These are phyloP conservation scores for Alternaria gaisen DNA, from an alignment of 2,329 filamentous ascomycete species.

Conservation along the genomic window DNA sequence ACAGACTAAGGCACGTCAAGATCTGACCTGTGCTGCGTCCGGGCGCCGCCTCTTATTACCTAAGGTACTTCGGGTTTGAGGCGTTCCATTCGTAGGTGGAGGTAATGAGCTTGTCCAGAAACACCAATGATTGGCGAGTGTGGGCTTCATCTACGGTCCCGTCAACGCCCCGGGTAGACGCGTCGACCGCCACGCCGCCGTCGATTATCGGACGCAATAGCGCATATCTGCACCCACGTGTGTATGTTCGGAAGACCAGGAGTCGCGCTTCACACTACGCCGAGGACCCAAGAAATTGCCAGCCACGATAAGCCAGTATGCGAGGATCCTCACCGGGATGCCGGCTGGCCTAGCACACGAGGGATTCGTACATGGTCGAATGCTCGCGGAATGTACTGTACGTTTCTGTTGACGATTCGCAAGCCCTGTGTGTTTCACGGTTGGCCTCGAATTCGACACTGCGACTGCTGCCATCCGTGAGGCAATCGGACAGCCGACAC, in stretches of 20 bases:
- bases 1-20: slow-evolving; percentile 21
- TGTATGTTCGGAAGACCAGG: slow-evolving; percentile 13
- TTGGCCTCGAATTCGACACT: not conserved
- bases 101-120: slow-evolving; percentile 21
- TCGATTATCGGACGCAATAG: slow-evolving; percentile 22
- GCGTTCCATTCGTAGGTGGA: slow-evolving; percentile 23
- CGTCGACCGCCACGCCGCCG: slow-evolving; percentile 30
- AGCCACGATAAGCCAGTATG: slow-evolving; percentile 29
- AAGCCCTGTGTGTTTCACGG: not conserved
- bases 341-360: slow-evolving; percentile 25
- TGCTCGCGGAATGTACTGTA: not conserved
- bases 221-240: slow-evolving; percentile 27
- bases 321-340: slow-evolving; percentile 37
- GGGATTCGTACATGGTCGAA: slow-evolving; percentile 11
- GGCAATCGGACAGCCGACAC: not conserved
- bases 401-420: not conserved
- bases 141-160: slow-evolving; percentile 16
- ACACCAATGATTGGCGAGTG: slow-evolving; percentile 18
- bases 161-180: slow-evolving; percentile 30
- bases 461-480: not conserved
- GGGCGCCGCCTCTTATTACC: slow-evolving; percentile 29
- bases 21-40: slow-evolving; percentile 17
- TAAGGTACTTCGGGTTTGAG: slow-evolving; percentile 27
- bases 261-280: slow-evolving; percentile 17
- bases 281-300: slow-evolving; percentile 16